Percentiles rank a stretch among this genome's conserved stretches.
phyloP scores from a whole-genome alignment of 2,329 filamentous ascomycete species.

The Aspergillus pseudoviridinutans region DNA sequence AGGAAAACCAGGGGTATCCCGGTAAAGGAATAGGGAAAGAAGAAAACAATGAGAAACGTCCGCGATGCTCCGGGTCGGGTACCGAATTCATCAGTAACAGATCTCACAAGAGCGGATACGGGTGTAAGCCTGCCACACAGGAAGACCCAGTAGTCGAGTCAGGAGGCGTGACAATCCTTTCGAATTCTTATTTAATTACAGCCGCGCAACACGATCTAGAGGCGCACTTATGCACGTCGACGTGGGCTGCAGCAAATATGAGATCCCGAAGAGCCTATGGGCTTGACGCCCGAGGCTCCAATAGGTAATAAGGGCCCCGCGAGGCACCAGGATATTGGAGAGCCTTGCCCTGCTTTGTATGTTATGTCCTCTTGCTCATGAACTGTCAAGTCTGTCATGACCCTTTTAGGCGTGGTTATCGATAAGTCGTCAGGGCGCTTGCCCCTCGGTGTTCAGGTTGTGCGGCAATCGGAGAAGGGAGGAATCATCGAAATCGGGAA shows the following conservation, averaged over 20 bases:
- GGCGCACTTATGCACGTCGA: slow-evolving; percentile 32
- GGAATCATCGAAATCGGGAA: neutral
- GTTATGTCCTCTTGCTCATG: neutral
- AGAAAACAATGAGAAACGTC: slow-evolving; percentile 7
- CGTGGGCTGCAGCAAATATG: slow-evolving; percentile 17
- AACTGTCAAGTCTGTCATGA: neutral
- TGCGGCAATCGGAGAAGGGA: neutral
- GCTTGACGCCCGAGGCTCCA: slow-evolving; percentile 21
- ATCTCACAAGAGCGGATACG: slow-evolving; percentile 1
- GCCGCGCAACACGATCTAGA: slow-evolving; percentile 25
- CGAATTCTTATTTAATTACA: slow-evolving; percentile 1
- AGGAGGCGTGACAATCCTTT: neutral
- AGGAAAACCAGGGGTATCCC: slow-evolving; percentile 12
- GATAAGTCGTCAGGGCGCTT: neutral
- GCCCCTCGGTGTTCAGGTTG: neutral
- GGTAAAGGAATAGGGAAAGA: slow-evolving; percentile 6
- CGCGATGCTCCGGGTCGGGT: slow-evolving; percentile 11
- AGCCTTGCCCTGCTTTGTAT: neutral
- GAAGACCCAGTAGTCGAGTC: slow-evolving; percentile 8
- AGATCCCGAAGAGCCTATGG: slow-evolving; percentile 18
- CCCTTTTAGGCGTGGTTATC: neutral
- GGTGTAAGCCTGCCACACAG: slow-evolving; percentile 9
- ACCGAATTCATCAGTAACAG: slow-evolving; percentile 9
- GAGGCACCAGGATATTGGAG: slow-evolving; percentile 5
- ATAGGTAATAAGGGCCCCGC: slow-evolving; percentile 15